Base-by-base conservation (phyloP, 208 protist genomes). In the Trypanosoma brucei region DNA sequence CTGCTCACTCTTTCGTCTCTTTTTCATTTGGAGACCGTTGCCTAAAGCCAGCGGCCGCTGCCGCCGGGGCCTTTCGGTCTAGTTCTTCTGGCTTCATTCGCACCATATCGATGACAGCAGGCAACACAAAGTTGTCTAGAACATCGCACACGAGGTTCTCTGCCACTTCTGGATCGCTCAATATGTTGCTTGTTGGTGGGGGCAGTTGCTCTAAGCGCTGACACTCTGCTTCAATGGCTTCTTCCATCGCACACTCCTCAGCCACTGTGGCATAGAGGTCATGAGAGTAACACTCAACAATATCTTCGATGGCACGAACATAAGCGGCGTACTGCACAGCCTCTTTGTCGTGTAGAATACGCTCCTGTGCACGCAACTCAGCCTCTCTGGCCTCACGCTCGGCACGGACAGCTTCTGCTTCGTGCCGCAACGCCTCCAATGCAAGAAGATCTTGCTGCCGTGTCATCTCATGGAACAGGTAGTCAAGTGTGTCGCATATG, bases 401-500 rank as follows among this genome's bases (percentile, higher is more conserved):
- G 13, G 72, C 61, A 11, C 92, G 85, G 36, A 83, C 75, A 30
- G 73, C 68, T 79, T 93, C 86, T 22, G 88, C 89, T 64, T 79
- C 76, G 35, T 62, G 72, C 40, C 78, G 84, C 37, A 86, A 65
- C 31, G 53, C 37, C 36, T 84, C 76, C 52, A 97, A 61, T 34
- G 62, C 55, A 38, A 65, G 52, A 59, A 82, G 68, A 40, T 96
- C 90, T 42, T 83, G 84, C 73, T 92, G 88, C 34, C 92, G 83
- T 9, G 62, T 65, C 37, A 95, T 72, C 76, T 96, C 90, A 67
- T 93, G 78, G 30, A 79, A 80, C 22, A 97, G 78, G 67, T 89
- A 95, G 48, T 88, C 90, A 4, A 97, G 75, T 4, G 89, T 93
- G 57, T 87, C 88, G 48, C 68, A 65, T 58, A 96, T 72, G 48